A percentile compares a stretch with the other conserved stretches of the same genome.
phyloP scores from a whole-genome alignment of 1,284 basidiomycete species.

The Pascua sp. region DNA sequence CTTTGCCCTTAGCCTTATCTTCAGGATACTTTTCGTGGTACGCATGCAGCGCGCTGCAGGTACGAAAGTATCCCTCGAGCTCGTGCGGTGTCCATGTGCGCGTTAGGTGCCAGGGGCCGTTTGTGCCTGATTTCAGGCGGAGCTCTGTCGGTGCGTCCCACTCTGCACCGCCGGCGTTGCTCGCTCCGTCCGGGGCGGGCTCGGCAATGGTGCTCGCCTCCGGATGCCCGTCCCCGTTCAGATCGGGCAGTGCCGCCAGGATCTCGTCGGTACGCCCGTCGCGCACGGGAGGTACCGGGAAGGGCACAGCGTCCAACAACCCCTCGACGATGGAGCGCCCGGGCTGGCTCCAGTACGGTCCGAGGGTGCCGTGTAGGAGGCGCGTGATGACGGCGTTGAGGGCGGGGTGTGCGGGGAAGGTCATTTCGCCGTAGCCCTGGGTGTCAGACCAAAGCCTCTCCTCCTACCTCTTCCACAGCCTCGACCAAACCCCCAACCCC shows the following conservation, averaged over 20 bases:
- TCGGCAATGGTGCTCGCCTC: slow-evolving; percentile 9
- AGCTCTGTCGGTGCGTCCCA: slow-evolving; percentile 31
- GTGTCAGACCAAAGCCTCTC: not conserved
- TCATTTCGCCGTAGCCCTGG: slow-evolving; percentile 75
- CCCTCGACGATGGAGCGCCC: slow-evolving; percentile 71
- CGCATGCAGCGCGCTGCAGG: slow-evolving; percentile 67
- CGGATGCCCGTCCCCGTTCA: slow-evolving; percentile 46
- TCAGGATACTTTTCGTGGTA: slow-evolving; percentile 64
- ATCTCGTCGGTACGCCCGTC: not conserved
- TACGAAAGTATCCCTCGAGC: slow-evolving; percentile 66
- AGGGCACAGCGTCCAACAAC: slow-evolving; percentile 65
- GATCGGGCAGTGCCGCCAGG: slow-evolving; percentile 48
- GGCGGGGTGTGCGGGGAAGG: slow-evolving; percentile 60
- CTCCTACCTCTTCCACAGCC: too few relatives aligned
- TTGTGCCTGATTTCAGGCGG: slow-evolving; percentile 16
- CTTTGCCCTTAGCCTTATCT: slow-evolving; percentile 50
- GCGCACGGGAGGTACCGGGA: slow-evolving; percentile 51
- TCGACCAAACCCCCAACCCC: not conserved
- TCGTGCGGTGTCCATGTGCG: slow-evolving; percentile 63
- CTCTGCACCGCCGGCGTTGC: slow-evolving; percentile 26
- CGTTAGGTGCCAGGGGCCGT: slow-evolving; percentile 58
- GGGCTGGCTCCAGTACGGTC: slow-evolving; percentile 74
- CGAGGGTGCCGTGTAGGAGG: slow-evolving; percentile 49
- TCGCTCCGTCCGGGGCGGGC: not conserved
- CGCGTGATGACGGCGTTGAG: slow-evolving; percentile 59